A percentile compares a stretch with the other conserved stretches of the same genome.
phyloP scores from a whole-genome alignment of 176 grass and related monocot genomes.

The Hyparrhenia diplandra region DNA sequence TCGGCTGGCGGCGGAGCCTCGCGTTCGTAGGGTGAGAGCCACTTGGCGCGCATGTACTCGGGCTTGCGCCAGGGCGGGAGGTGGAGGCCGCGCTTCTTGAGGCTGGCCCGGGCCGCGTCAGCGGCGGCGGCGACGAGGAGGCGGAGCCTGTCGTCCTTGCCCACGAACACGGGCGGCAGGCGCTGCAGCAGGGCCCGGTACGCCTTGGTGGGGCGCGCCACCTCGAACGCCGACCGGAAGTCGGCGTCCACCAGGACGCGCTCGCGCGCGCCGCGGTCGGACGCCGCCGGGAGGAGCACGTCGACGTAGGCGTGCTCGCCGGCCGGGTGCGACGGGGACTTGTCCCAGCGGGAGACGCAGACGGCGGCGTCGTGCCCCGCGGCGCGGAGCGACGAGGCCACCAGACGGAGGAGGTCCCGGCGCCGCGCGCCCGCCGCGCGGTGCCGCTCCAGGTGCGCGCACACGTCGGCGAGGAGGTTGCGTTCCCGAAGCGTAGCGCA shows the following conservation, averaged over 20 bases:
- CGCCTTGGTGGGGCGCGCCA: slow-evolving; percentile 63
- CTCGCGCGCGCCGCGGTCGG: slow-evolving; percentile 30
- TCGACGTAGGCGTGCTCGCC: slow-evolving; percentile 72
- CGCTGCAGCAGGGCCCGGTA: slow-evolving; percentile 57
- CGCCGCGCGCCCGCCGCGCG: slow-evolving; percentile 31
- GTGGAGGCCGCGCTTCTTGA: slow-evolving; percentile 73
- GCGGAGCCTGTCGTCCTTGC: slow-evolving; percentile 58
- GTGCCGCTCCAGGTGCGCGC: slow-evolving; percentile 41
- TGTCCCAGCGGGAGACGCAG: slow-evolving; percentile 67
- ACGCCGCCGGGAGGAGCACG: slow-evolving; percentile 38
- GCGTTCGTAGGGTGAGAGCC: slow-evolving; percentile 62
- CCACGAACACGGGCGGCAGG: slow-evolving; percentile 65
- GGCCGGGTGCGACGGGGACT: slow-evolving; percentile 41
- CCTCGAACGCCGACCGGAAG: slow-evolving; percentile 73
- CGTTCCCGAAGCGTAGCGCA: slow-evolving; percentile 66
- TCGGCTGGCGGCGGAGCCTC: background rate
- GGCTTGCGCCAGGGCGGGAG: slow-evolving; percentile 83
- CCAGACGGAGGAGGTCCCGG: slow-evolving; percentile 40
- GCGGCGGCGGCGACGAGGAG: slow-evolving; percentile 56
- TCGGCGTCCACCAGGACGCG: slow-evolving; percentile 65
- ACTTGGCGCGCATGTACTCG: slow-evolving; percentile 95
- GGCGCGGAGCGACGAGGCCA: slow-evolving; percentile 42
- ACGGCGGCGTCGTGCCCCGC: slow-evolving; percentile 48
- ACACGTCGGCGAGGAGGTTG: slow-evolving; percentile 77
- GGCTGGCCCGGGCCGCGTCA: slow-evolving; percentile 53